phyloP scores from a whole-genome alignment of 2,329 filamentous ascomycete species.

The Calonectria ilicicola region DNA sequence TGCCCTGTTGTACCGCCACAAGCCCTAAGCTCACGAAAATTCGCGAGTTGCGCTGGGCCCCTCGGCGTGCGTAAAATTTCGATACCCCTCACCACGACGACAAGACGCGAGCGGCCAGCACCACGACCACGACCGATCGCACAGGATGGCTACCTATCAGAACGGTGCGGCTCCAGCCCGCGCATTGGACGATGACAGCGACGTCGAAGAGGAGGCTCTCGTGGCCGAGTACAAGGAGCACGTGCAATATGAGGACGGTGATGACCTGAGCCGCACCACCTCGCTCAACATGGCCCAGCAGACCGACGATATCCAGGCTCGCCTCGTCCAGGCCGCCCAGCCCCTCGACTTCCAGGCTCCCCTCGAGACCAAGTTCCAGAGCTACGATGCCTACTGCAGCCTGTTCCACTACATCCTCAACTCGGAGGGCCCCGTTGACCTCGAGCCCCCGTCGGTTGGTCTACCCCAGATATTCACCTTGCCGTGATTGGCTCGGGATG shows the following conservation, averaged over 20 bases:
- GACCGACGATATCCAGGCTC: conserved; percentile 91
- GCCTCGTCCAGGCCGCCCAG: conserved; percentile 90
- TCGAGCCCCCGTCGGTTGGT: conserved; percentile 95
- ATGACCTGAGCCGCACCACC: conserved; percentile 81
- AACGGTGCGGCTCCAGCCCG: conserved; percentile 71
- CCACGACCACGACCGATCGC: conserved; percentile 47
- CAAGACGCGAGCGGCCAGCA: conserved; percentile 36
- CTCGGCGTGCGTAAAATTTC: conserved; percentile 52
- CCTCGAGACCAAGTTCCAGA: conserved; percentile 96
- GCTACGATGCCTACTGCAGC: conserved; percentile 99
- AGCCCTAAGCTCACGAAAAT: conserved; percentile 56
- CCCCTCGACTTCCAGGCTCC: conserved; percentile 96
- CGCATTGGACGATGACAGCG: conserved; percentile 83
- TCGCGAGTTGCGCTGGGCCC: conserved; percentile 43
- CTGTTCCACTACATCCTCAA: conserved; percentile 99
- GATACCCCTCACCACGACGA: conserved; percentile 47
- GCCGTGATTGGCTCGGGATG: conserved; percentile 24
- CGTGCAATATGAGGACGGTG: conserved; percentile 90
- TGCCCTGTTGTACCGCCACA: conserved; percentile 45
- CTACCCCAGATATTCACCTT: conserved; percentile 19
- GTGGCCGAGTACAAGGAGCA: conserved; percentile 97
- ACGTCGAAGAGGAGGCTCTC: conserved; percentile 95
- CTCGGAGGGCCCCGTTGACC: conserved; percentile 97
- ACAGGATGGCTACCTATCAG: conserved; percentile 70
- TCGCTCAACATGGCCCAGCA: conserved; percentile 78